These are phyloP conservation scores for Penicillium coprophilum DNA, from an alignment of 495 filamentous ascomycete genomes.

Conservation along the genomic window DNA sequence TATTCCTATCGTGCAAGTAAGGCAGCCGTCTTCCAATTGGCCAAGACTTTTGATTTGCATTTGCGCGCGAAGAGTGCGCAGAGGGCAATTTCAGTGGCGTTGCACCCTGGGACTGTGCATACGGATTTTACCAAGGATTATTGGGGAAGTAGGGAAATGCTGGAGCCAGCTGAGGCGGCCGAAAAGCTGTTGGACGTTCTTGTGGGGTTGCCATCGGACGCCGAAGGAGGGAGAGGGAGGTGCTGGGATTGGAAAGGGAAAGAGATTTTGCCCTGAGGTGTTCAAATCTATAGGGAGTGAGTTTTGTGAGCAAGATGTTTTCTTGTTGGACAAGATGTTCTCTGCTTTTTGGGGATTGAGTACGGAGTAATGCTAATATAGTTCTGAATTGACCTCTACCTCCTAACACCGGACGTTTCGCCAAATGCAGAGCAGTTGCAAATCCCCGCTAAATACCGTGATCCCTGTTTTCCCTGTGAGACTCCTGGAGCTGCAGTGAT, in stretches of 20 bases:
- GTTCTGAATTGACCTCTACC: background rate
- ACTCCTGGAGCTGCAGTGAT: background rate
- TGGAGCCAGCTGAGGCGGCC: slow-evolving; percentile 61
- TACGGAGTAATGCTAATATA: background rate
- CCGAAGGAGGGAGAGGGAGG: slow-evolving; percentile 55
- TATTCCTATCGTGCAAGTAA: slow-evolving; percentile 77
- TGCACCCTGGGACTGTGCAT: slow-evolving; percentile 83
- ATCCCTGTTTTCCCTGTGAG: background rate
- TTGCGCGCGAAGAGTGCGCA: slow-evolving; percentile 52
- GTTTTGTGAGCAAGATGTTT: background rate
- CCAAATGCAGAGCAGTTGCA: background rate
- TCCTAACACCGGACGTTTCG: background rate
- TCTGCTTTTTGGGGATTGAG: background rate
- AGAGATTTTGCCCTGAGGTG: slow-evolving; percentile 60
- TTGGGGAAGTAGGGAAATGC: slow-evolving; percentile 61
- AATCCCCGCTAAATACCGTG: background rate
- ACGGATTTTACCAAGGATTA: slow-evolving; percentile 72
- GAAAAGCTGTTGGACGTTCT: slow-evolving; percentile 58
- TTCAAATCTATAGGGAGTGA: background rate
- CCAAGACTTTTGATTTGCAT: slow-evolving; percentile 72
- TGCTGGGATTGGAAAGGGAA: slow-evolving; percentile 79
- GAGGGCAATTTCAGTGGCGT: slow-evolving; percentile 62
- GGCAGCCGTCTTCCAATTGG: slow-evolving; percentile 66
- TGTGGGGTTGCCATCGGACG: slow-evolving; percentile 31
- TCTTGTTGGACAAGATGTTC: background rate